A percentile compares a stretch with the other conserved stretches of the same genome.
These are phyloP conservation scores for Aspergillus glaucus DNA, from an alignment of 2,329 filamentous ascomycete genomes.

Conservation along the genomic window DNA sequence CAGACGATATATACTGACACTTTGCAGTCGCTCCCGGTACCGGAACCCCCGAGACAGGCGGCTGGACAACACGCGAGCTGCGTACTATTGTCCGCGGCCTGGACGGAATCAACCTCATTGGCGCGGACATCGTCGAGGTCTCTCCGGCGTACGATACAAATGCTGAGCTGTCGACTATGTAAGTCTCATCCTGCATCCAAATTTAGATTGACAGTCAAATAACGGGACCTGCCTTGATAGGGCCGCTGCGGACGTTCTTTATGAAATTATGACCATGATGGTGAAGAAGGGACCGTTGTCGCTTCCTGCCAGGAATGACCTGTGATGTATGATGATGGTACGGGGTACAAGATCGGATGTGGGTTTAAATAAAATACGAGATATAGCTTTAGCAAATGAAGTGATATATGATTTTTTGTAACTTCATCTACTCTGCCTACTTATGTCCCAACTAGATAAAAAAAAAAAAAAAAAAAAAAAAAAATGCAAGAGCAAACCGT, in stretches of 20 bases:
- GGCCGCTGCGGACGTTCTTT: constrained; percentile 55
- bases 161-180: constrained; percentile 51
- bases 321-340: not conserved
- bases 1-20: too few relatives aligned
- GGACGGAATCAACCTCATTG: constrained; percentile 52
- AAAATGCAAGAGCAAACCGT: too few relatives aligned
- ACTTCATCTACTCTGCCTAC: too few relatives aligned
- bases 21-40: constrained; percentile 40
- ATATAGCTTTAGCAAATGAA: too few relatives aligned
- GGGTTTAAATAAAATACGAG: too few relatives aligned
- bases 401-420: too few relatives aligned
- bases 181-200: constrained; percentile 7
- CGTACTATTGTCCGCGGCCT: constrained; percentile 54
- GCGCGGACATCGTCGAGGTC: constrained; percentile 58
- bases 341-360: too few relatives aligned
- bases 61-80: constrained; percentile 56
- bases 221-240: constrained; percentile 7
- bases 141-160: constrained; percentile 57
- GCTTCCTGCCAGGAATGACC: not conserved
- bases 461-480: too few relatives aligned
- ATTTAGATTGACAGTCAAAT: not conserved
- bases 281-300: constrained; percentile 66
- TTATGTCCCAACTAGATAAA: too few relatives aligned
- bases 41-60: constrained; percentile 56
- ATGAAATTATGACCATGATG: constrained; percentile 77